Percentiles rank a stretch among this genome's conserved stretches.
phyloP scores from a whole-genome alignment of 176 grass and related monocot genomes.

The Microstegium vimineum region DNA sequence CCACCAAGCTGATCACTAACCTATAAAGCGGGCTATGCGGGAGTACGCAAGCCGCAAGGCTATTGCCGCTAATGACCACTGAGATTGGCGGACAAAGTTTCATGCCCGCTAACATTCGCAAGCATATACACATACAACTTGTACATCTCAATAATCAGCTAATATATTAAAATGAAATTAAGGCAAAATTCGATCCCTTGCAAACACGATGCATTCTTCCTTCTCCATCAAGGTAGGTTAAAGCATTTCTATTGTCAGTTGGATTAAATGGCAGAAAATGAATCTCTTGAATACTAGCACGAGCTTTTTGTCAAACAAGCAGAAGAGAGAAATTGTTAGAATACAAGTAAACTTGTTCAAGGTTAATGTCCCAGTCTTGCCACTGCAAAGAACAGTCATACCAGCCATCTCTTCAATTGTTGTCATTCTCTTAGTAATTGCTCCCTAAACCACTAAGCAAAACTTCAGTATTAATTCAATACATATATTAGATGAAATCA shows the following conservation, averaged over 20 bases:
- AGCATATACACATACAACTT: no score
- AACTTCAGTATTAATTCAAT: not conserved
- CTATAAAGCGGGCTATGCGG: no score
- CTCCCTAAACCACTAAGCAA: conserved; percentile 53
- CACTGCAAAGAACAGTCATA: conserved; percentile 93
- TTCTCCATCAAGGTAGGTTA: conserved; percentile 66
- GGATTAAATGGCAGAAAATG: conserved; percentile 97
- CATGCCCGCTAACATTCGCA: no score
- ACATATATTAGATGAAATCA: conserved; percentile 10
- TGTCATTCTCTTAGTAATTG: conserved; percentile 96
- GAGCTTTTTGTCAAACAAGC: conserved; percentile 48
- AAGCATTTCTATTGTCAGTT: conserved; percentile 87
- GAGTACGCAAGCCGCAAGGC: no score
- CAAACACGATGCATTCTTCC: conserved; percentile 87
- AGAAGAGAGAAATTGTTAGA: conserved; percentile 10
- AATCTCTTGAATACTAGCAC: conserved; percentile 72
- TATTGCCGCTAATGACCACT: no score
- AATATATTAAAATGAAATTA: no score
- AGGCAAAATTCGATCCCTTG: no score
- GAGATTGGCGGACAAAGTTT: no score
- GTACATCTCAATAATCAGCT: no score
- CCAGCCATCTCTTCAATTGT: conserved; percentile 97
- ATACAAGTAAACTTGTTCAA: conserved; percentile 54
- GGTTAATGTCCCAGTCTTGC: conserved; percentile 87
- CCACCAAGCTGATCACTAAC: no score